Base-by-base conservation (phyloP, 1,139 yeast species). In the Scheffersomyces insectosa region DNA sequence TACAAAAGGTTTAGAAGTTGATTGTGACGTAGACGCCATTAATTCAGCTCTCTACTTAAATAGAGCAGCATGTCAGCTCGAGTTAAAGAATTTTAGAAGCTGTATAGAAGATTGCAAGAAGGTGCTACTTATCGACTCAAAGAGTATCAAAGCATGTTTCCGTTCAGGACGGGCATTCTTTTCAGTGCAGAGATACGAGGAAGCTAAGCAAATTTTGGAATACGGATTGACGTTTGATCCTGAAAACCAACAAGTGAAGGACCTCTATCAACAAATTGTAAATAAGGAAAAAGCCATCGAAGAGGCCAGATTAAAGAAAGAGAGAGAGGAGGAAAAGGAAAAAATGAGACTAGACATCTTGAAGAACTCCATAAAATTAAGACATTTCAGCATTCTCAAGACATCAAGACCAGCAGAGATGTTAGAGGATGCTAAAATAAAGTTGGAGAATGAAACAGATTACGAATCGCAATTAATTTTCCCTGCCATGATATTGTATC, bases 61-160 rank as follows among this genome's bases (percentile, higher is more conserved):
- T 62, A 77, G 97, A 48, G 97, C 98, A 2, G 97, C 96, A 1
- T 88, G 97, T 64, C 88, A 93, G 55, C 69, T 93, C 50, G 96
- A 87, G 57, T 63, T 88, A 50, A 84, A 83, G 55, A 95, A 95
- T 63, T 93, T 82, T 63, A 79, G 99, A 65, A 73, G 81, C 43
- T 88, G 96, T 59, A 85, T 93, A 50, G 88, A 85, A 49, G 98
- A 93, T 63, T 88, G 97, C 60, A 84, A 85, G 54, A 75, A 75
- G 42, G 93, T 89, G 4, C 66, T 95, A 47, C 62, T 70, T 37
- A 56, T 80, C 3, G 91, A 89, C 52, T 85, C 87, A 2, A 75
- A 72, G 48, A 88, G 84, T 57, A 70, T 85, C 42, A 95, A 95
- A 65, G 97, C 98, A 0, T 79, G 88, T 53, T 95, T 74, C 62